Evolutionary conservation across 768 basidiomycete species (phyloP), one percentile per base, ranked within the genome.

Genomic region (Termitomyces sp.): DNA sequence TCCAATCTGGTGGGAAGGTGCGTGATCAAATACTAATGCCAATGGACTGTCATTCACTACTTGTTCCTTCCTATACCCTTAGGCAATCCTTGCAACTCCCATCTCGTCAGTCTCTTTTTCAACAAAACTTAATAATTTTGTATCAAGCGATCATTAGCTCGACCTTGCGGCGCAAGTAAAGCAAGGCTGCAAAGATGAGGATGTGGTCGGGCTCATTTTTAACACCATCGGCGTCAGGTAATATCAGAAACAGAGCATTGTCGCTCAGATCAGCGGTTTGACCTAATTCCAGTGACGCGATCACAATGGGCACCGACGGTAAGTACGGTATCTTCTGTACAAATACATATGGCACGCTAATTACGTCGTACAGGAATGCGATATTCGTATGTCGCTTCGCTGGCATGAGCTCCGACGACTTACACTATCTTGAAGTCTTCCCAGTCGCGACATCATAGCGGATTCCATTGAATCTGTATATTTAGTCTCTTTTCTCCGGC

Each of bases 1-100:
- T 33, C 87, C 90, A 3, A 81, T 93, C 55, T 95, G 92, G 92
- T 95, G 91, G 91, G 92, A 94, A 81, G 91, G 91, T 88, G 44
- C n/a, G 61, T 41, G 36, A 30, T 35, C 12, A 30, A n/a, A 23
- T 18, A 12, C 26, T 13, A 16, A 35, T 48, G 14, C 12, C 26
- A 20, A 41, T 26, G 36, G 50, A 35, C 26, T 33, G 5, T 48
- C 28, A 40, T 20, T 38, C 38, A 46, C 33, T 28, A 16, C 30
- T 30, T 32, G 32, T n/a, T 50, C 9, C 6, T n/a, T n/a, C 41
- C 41, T 3, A 18, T 18, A 40, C 14, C 20, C 13, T 46, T 18
- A 88, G 90, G 91, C 41, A 94, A 93, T 69, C 91, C 92, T 3
- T 95, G 93, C 70, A 95, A 95, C 68, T 79, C 79, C 49, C 91